Conservation (phyloP, 768 basidiomycete species). For the Pulveroboletus ravenelii region DNA sequence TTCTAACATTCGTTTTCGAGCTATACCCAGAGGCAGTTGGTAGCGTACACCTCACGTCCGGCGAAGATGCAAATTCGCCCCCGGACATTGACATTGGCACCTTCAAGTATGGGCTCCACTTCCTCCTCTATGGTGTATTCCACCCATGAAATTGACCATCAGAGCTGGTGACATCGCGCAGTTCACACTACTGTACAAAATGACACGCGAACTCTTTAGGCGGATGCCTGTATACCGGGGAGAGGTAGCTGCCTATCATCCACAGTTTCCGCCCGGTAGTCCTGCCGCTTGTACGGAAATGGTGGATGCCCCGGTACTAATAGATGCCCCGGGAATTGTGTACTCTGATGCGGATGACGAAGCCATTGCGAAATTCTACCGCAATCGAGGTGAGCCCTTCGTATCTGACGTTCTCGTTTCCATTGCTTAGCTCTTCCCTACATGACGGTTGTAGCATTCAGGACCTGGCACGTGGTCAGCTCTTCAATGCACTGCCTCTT, state of each 20-base stretch:
- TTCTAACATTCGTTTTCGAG: slow-evolving; percentile 11
- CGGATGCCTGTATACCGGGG: slow-evolving; percentile 40
- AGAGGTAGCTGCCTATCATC: slow-evolving; percentile 17
- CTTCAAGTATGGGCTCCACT: slow-evolving; percentile 32
- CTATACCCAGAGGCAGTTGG: slow-evolving; percentile 46
- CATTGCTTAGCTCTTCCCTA: neutral
- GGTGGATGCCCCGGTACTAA: slow-evolving; percentile 15
- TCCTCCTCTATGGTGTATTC: neutral
- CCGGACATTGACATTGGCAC: slow-evolving; percentile 44
- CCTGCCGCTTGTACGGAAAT: slow-evolving; percentile 21
- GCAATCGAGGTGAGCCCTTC: slow-evolving; percentile 12
- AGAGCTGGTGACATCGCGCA: slow-evolving; percentile 38
- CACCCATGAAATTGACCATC: neutral
- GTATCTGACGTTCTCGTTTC: too few species aligned
- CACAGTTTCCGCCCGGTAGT: slow-evolving; percentile 29
- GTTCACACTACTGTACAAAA: slow-evolving; percentile 53
- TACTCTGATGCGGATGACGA: slow-evolving; percentile 34
- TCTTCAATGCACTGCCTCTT: too few species aligned
- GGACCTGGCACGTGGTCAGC: slow-evolving; percentile 17
- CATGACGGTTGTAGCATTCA: neutral
- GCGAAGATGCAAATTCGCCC: slow-evolving; percentile 37
- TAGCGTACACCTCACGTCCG: slow-evolving; percentile 44
- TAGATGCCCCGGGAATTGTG: slow-evolving; percentile 28
- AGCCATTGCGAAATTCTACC: slow-evolving; percentile 27
- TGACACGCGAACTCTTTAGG: slow-evolving; percentile 47